phyloP scores from a whole-genome alignment of 1,284 basidiomycete species.

The Pseudozyma sp. region DNA sequence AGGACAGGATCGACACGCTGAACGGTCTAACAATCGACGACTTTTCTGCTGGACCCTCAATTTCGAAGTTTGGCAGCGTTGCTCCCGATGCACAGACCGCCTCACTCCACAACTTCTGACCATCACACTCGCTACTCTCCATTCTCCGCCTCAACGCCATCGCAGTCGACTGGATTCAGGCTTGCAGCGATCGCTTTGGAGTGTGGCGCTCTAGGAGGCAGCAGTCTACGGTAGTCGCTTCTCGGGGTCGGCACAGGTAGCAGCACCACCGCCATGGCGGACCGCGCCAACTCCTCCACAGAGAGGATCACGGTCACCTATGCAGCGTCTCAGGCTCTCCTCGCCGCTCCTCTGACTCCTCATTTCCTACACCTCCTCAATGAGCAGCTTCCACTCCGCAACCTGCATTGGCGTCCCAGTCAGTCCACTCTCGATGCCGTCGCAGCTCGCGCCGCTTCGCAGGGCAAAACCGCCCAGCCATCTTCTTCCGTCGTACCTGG shows the following conservation, averaged over 20 bases:
- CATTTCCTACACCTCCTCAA: conserved; percentile 54
- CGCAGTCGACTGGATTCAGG: too few relatives aligned
- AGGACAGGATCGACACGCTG: not conserved
- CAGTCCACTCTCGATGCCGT: conserved; percentile 42
- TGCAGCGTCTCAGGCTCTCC: conserved; percentile 54
- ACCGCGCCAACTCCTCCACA: conserved; percentile 8
- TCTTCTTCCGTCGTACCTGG: conserved; percentile 39
- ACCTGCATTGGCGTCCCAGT: conserved; percentile 65
- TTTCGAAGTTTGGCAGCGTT: not conserved
- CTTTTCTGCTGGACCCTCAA: not conserved
- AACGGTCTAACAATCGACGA: not conserved
- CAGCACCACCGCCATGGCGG: conserved; percentile 12
- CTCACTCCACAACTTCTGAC: not conserved
- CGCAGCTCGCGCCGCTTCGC: conserved; percentile 35
- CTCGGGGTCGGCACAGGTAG: not conserved
- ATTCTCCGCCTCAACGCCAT: too few relatives aligned
- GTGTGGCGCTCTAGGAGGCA: too few relatives aligned
- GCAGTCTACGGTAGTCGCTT: not conserved
- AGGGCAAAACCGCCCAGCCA: conserved; percentile 29
- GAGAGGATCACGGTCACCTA: conserved; percentile 63
- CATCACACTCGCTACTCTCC: too few relatives aligned
- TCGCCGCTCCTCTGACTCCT: conserved; percentile 49
- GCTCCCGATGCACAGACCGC: conserved; percentile 9
- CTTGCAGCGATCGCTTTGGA: too few relatives aligned
- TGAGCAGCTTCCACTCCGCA: conserved; percentile 64